Base-by-base conservation (phyloP, 352 stramenopile species). In the Globisporangium uncinulatum region DNA sequence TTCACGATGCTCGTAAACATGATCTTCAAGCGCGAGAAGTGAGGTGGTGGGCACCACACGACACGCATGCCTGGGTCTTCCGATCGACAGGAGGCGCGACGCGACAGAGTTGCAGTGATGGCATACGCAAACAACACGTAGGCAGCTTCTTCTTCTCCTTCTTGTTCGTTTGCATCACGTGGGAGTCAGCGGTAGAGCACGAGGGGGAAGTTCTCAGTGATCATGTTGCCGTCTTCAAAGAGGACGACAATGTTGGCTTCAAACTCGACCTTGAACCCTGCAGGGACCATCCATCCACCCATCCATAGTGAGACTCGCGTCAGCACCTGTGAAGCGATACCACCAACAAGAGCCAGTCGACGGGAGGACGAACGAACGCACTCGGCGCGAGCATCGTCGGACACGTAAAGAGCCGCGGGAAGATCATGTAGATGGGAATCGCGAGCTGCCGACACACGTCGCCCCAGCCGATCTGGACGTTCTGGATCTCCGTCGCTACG, bases 21-120 rank as follows among this genome's bases (percentile, higher is more conserved):
- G 75, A 98, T 98, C 72, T 98, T 98, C 86, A 98, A 98, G 74
- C 90, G 96, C 62, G 88, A 83, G 60, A 98, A 98, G 77, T 98
- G 84, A 86, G 34, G 19, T 20, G 34, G 10, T 8, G 10, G 21
- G 24, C 24, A 29, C 24, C 2, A 29, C 24, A 29, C 24, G 24
- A 29, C 24, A 29, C 24, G 24, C 24, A 29, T 4, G 24, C 24
- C 24, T 29, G 24, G 24, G 24, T n/a, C n/a, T n/a, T n/a, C 13
- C 14, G 4, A 17, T 14, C 20, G 8, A 42, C 24, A 29, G 24
- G 24, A 29, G 24, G 4, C 24, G 24, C 24, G 24, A 29, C 24
- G 24, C 4, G 24, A 29, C 24, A 29, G 24, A 29, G 24, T 4
- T 29, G 24, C 24, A 29, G 24, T 29, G 24, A 4, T 29, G 19